Conservation (phyloP, 257 asterid genomes). For the Striga asiatica region DNA sequence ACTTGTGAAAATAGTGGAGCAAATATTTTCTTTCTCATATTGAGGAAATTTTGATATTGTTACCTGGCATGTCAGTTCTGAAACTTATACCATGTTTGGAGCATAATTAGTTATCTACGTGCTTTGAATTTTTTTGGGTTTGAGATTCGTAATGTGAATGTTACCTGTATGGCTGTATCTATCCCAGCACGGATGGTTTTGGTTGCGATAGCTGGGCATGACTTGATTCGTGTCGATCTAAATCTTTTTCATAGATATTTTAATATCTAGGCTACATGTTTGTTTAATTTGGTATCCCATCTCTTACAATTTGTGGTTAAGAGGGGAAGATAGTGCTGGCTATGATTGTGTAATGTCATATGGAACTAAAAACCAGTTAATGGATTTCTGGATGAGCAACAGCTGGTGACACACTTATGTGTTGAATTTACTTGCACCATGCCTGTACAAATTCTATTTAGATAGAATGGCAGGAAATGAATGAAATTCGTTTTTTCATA, state of each 20-base stretch:
- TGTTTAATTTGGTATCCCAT: not conserved
- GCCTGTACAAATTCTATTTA: too few relatives aligned
- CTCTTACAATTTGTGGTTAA: not conserved
- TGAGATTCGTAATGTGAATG: not conserved
- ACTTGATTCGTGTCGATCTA: not conserved
- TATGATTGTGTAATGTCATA: not conserved
- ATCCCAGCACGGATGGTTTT: not conserved
- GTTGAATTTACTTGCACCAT: too few relatives aligned
- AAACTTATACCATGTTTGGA: not conserved
- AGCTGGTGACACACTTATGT: too few relatives aligned
- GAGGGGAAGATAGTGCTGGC: not conserved
- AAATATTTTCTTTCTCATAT: conserved; percentile 1
- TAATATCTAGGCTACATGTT: too few relatives aligned
- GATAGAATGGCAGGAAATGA: too few relatives aligned
- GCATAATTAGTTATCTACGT: not conserved
- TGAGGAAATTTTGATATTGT: not conserved
- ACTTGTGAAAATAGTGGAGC: conserved; percentile 5
- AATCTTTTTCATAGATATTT: not conserved
- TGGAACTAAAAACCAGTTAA: not conserved
- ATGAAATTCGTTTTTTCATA: too few relatives aligned
- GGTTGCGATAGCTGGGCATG: not conserved
- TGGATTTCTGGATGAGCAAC: too few relatives aligned
- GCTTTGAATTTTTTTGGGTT: not conserved
- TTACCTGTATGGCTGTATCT: too few relatives aligned
- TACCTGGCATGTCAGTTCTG: not conserved